Base-by-base conservation (phyloP, 306 rosid genomes). In the Trifolium subterraneum region DNA sequence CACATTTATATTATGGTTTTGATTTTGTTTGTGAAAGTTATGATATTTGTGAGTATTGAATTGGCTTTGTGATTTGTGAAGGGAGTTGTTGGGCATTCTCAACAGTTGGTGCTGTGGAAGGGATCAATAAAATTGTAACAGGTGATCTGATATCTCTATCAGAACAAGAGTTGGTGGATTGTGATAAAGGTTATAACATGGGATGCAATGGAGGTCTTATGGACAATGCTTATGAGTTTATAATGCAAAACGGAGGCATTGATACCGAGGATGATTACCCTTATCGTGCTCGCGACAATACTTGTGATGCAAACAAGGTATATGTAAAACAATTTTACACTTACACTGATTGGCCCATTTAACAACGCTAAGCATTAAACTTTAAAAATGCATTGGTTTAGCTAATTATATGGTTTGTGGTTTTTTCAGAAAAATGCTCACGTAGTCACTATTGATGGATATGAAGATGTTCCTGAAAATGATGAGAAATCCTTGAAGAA, bases 11-110 rank as follows among this genome's bases (percentile, higher is more conserved):
- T 16, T n/a, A 10, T 10, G 33, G 33, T 29, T 54, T 54, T 54
- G n/a, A 23, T 11, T 56, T 22, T 56, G 33, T 23, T 56, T 56
- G 35, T 22, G 16, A 56, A 54, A 16, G n/a, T 23, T 58, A 23
- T 23, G 36, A 25, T 0, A 4, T 27, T 5, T 56, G 9, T 22
- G 33, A 23, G 5, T 4, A 16, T 63, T 62, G 14, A 54, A 35
- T 23, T n/a, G 8, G 5, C 10, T 45, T 42, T 44, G 18, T 33
- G 25, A 25, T 64, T 6, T 41, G 3, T 87, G 89, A 79, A 94
- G 98, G 97, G 93, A 94, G 98, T 83, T 94, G 96, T 60, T 94
- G 97, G 98, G 92, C 98, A 10, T 94, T 94, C 82, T 94, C 98
- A 7, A 85, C 97, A 0, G 38, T 94, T 67, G 97, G 68, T 16